Evolutionary conservation across 345 rosid species (phyloP).

Genomic region (Arabis hirsuta): DNA sequence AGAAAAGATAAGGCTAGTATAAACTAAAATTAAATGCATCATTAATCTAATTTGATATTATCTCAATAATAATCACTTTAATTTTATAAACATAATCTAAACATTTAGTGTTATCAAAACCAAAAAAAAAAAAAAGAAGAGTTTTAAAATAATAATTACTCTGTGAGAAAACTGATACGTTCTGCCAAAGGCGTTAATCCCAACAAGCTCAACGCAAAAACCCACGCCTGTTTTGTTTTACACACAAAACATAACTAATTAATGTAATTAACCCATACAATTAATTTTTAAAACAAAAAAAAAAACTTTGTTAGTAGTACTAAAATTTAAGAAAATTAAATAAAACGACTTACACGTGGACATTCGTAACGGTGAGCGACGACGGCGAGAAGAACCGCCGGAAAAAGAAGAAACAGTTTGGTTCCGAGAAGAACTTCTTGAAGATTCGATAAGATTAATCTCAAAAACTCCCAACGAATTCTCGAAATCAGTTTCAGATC

Average conservation of each 20-base stretch:
- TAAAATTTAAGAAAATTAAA: not conserved
- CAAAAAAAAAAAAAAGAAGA: too few species aligned
- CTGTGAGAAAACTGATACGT: slow-evolving; percentile 89
- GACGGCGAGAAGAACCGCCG: slow-evolving; percentile 41
- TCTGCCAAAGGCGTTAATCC: slow-evolving; percentile 86
- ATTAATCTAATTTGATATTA: too few species aligned
- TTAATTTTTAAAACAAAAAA: not conserved
- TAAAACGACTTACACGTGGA: slow-evolving; percentile 32
- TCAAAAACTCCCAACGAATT: slow-evolving; percentile 37
- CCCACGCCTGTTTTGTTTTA: slow-evolving; percentile 56
- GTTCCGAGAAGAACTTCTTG: slow-evolving; percentile 46
- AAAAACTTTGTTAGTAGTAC: not conserved
- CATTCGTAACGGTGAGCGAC: slow-evolving; percentile 31
- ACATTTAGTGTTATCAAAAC: too few species aligned
- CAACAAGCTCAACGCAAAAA: slow-evolving; percentile 78
- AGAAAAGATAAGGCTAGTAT: too few species aligned
- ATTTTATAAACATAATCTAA: too few species aligned
- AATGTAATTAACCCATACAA: not conserved
- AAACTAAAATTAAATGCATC: too few species aligned
- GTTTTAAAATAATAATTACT: slow-evolving; percentile 50
- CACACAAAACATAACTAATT: not conserved
- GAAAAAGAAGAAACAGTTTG: slow-evolving; percentile 40
- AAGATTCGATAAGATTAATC: slow-evolving; percentile 30
- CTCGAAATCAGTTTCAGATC: slow-evolving; percentile 43
- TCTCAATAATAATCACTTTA: too few species aligned